Evolutionary conservation across 2,329 filamentous ascomycete species (phyloP).

Genomic region (Grosmannia huntii): DNA sequence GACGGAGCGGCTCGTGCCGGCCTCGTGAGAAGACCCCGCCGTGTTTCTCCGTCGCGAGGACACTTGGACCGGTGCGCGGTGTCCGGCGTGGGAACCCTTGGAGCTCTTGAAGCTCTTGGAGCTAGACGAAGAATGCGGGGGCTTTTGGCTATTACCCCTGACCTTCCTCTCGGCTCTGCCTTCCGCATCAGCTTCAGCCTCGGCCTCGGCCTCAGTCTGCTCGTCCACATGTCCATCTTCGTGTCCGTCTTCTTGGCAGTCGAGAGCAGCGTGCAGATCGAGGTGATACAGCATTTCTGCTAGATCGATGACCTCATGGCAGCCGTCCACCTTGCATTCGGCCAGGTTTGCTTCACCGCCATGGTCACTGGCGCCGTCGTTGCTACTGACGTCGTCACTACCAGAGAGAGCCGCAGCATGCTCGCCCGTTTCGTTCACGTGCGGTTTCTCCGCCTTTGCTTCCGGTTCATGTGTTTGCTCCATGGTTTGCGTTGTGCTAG

Average conservation of each 20-base stretch:
- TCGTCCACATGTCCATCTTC: background rate
- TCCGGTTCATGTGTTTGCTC: background rate
- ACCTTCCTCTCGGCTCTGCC: background rate
- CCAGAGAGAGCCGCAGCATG: background rate
- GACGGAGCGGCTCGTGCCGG: background rate
- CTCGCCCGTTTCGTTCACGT: background rate
- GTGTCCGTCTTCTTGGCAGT: slow-evolving; percentile 18
- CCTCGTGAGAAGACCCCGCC: background rate
- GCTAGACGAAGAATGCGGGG: background rate
- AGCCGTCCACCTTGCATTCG: slow-evolving; percentile 42
- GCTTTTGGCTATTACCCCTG: background rate
- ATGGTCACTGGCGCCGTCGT: slow-evolving; percentile 7
- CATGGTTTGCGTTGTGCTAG: background rate
- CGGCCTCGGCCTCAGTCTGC: background rate
- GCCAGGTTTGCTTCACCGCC: slow-evolving; percentile 27
- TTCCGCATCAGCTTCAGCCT: background rate
- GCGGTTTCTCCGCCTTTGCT: background rate
- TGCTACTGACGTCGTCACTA: background rate
- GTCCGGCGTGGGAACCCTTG: background rate
- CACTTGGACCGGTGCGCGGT: background rate
- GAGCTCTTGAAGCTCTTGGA: background rate
- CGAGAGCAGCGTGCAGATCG: slow-evolving; percentile 40
- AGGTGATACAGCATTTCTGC: slow-evolving; percentile 45
- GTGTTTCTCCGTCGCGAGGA: background rate
- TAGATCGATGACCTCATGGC: slow-evolving; percentile 42